A percentile compares a stretch with the other conserved stretches of the same genome.
Conservation (phyloP, 495 filamentous ascomycete species). For the Aspergillus indologenus region DNA sequence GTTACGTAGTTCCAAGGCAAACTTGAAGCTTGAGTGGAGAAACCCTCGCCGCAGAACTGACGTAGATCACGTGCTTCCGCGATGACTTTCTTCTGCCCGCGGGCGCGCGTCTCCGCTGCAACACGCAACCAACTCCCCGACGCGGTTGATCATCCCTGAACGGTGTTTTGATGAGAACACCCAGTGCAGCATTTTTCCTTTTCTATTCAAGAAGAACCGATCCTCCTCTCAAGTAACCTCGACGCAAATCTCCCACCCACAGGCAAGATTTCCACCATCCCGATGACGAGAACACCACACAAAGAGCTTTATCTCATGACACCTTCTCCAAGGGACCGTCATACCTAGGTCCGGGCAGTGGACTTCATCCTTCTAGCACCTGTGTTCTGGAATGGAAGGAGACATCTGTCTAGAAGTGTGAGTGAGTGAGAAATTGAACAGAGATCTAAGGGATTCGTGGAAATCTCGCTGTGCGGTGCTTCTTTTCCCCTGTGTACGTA, state of each 20-base stretch:
- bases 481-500: too few relatives aligned
- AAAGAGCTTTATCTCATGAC: constrained; percentile 39
- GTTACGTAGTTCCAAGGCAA: not conserved
- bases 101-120: not conserved
- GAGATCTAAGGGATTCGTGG: constrained; percentile 42
- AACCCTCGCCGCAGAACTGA: not conserved
- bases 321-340: constrained; percentile 19
- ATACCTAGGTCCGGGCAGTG: constrained; percentile 19
- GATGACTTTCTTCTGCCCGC: not conserved
- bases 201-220: too few relatives aligned
- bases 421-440: constrained; percentile 49
- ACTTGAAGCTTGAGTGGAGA: constrained; percentile 2
- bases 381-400: constrained; percentile 33
- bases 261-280: constrained; percentile 19
- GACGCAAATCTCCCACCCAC: not conserved
- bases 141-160: not conserved
- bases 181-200: not conserved
- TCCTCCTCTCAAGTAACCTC: too few relatives aligned
- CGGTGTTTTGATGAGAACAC: not conserved
- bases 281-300: constrained; percentile 40
- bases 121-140: not conserved
- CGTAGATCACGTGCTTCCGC: constrained; percentile 1
- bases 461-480: not conserved
- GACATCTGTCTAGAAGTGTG: constrained; percentile 25
- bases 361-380: constrained; percentile 33